These are phyloP conservation scores for Phaffia rhodozyma DNA, from an alignment of 1,284 basidiomycete genomes.

Conservation along the genomic window DNA sequence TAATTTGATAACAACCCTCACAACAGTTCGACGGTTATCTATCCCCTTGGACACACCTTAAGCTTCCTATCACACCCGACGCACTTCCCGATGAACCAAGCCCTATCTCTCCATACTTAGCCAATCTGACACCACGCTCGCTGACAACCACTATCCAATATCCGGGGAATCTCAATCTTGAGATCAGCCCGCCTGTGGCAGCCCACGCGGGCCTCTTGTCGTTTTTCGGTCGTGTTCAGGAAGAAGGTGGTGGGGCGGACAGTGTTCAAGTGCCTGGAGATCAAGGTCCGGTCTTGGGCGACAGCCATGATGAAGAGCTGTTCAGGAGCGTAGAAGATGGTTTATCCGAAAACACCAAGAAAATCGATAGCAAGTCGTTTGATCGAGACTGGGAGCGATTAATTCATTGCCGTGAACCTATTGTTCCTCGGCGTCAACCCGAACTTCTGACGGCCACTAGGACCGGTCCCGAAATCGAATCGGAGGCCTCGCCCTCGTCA, in stretches of 20 bases:
- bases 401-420: constrained; percentile 35
- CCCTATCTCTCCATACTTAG: constrained; percentile 32
- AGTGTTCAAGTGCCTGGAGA: constrained; percentile 10
- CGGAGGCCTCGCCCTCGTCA: no score
- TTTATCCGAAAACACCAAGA: constrained; percentile 21
- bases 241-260: neutral
- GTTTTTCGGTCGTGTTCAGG: constrained; percentile 26
- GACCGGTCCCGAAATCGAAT: no score
- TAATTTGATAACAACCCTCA: neutral
- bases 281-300: neutral
- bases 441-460: neutral
- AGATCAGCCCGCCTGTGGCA: constrained; percentile 28
- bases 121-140: constrained; percentile 36
- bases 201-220: constrained; percentile 35
- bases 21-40: constrained; percentile 40
- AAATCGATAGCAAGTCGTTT: constrained; percentile 22
- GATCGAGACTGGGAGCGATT: constrained; percentile 32
- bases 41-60: constrained; percentile 40
- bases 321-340: neutral
- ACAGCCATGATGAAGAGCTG: neutral
- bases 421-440: neutral
- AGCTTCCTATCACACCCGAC: constrained; percentile 26
- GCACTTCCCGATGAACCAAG: constrained; percentile 24
- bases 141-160: constrained; percentile 32
- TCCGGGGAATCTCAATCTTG: constrained; percentile 26